phyloP scores from a whole-genome alignment of 768 basidiomycete species.

The Naganishia vishniacii region DNA sequence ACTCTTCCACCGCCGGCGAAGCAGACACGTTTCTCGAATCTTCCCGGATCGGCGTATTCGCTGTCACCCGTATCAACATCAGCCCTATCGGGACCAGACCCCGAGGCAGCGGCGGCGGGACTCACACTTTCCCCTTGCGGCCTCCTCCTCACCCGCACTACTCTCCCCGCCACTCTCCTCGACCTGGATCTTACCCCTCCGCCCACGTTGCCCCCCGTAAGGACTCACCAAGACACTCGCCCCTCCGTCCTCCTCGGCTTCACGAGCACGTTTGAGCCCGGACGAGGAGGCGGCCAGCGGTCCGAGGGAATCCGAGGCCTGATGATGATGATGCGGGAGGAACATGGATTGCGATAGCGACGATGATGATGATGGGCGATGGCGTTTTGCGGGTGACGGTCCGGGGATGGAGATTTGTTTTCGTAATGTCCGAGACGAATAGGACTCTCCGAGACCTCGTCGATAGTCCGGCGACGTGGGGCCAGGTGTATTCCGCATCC shows the following conservation, averaged over 20 bases:
- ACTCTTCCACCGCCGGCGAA: conserved; percentile 3
- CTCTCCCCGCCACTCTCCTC: too few relatives aligned
- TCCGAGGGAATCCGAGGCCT: too few relatives aligned
- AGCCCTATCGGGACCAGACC: neutral
- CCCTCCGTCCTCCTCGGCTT: conserved; percentile 30
- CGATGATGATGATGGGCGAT: too few relatives aligned
- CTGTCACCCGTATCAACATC: neutral
- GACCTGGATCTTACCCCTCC: too few relatives aligned
- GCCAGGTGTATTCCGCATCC: conserved; percentile 6
- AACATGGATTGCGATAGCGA: too few relatives aligned
- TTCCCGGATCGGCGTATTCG: conserved; percentile 4
- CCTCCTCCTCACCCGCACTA: neutral
- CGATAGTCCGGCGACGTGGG: too few relatives aligned
- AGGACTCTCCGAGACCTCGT: neutral
- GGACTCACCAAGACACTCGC: conserved; percentile 36
- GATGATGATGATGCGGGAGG: too few relatives aligned
- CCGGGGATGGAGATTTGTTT: conserved; percentile 15
- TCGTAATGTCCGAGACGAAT: conserved; percentile 3
- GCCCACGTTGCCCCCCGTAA: conserved; percentile 37
- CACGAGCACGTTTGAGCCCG: neutral
- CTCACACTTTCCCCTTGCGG: conserved; percentile 30
- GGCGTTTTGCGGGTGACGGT: too few relatives aligned
- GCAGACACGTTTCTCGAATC: neutral
- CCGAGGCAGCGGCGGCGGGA: neutral
- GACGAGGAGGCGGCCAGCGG: too few relatives aligned